These are phyloP conservation scores for Calonectria ilicicola DNA, from an alignment of 2,329 filamentous ascomycete genomes.

Conservation along the genomic window DNA sequence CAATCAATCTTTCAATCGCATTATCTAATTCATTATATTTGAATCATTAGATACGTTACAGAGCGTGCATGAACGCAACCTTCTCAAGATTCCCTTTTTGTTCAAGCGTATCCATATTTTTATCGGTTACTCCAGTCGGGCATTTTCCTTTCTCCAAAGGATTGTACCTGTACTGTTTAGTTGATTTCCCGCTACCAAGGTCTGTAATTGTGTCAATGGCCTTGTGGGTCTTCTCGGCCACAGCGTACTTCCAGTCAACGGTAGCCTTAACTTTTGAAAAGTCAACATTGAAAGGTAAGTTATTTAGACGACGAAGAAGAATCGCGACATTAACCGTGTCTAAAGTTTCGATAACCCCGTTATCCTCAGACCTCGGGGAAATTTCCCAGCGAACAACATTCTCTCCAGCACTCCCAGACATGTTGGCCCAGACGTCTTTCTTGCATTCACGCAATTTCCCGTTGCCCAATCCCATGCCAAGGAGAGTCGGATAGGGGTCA, in stretches of 20 bases:
- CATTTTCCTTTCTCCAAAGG: background rate
- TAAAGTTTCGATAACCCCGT: background rate
- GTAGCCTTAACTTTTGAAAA: background rate
- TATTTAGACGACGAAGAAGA: background rate
- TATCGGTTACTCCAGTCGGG: background rate
- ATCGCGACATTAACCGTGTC: background rate
- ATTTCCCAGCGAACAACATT: background rate
- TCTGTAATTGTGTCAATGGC: background rate
- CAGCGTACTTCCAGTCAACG: background rate
- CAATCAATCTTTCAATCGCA: background rate
- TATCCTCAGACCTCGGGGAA: background rate
- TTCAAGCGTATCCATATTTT: background rate
- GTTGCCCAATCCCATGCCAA: background rate
- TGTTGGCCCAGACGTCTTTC: background rate
- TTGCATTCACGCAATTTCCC: background rate
- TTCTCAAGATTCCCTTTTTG: background rate
- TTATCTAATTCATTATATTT: background rate
- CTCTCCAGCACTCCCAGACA: background rate
- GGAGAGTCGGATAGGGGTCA: background rate
- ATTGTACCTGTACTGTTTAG: background rate
- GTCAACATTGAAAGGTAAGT: background rate
- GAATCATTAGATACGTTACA: background rate
- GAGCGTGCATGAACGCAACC: background rate
- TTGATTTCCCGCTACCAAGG: background rate
- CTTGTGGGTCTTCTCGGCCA: background rate